A percentile compares a stretch with the other conserved stretches of the same genome.
Evolutionary conservation across 2,329 filamentous ascomycete genomes (phyloP).

Genomic region (Monascus ruber): DNA sequence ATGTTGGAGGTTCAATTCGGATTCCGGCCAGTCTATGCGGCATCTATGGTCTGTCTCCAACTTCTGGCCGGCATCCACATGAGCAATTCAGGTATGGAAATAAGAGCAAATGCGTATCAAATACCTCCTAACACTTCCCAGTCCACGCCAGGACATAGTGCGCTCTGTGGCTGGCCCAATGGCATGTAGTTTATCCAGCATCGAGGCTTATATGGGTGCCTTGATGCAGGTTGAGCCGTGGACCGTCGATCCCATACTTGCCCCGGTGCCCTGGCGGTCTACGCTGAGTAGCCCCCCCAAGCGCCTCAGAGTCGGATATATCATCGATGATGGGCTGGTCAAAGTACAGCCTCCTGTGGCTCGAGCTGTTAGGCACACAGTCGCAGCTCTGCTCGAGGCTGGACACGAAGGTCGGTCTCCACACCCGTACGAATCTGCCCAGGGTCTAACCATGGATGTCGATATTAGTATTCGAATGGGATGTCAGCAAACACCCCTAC

Average conservation of each 20-base stretch:
- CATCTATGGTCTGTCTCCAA: constrained; percentile 22
- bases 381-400: too few species aligned
- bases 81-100: constrained; percentile 8
- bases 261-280: constrained; percentile 14
- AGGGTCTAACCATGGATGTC: too few species aligned
- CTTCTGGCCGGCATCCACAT: constrained; percentile 11
- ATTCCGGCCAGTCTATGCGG: constrained; percentile 22
- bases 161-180: constrained; percentile 1
- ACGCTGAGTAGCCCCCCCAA: constrained; percentile 2
- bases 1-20: constrained; percentile 23
- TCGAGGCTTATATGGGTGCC: constrained; percentile 11
- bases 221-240: constrained; percentile 11
- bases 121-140: constrained; percentile 8
- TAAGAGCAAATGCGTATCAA: constrained; percentile 1
- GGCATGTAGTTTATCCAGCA: constrained; percentile 12
- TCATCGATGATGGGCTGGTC: too few species aligned
- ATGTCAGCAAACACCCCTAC: too few species aligned
- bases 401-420: too few species aligned
- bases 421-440: too few species aligned
- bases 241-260: constrained; percentile 10
- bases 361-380: too few species aligned
- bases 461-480: too few species aligned
- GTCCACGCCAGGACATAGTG: constrained; percentile 6
- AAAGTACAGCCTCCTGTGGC: too few species aligned
- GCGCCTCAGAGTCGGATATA: too few species aligned